A percentile compares a stretch with the other conserved stretches of the same genome.
Evolutionary conservation across 2,329 filamentous ascomycete species (phyloP).

Genomic region (Xylariaceae sp.): DNA sequence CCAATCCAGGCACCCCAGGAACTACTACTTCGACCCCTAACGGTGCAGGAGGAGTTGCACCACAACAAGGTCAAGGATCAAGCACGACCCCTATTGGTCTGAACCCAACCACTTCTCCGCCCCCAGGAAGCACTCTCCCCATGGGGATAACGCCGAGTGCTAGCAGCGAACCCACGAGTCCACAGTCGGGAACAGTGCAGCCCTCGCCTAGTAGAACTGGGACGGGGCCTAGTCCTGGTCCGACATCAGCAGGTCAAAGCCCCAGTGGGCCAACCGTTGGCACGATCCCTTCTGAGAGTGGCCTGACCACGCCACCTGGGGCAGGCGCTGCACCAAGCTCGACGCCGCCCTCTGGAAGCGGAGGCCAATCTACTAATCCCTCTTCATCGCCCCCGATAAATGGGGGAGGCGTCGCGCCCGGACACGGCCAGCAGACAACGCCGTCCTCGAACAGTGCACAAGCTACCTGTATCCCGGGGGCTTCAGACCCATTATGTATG

Average conservation of each 20-base stretch:
- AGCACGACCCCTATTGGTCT: slow-evolving; percentile 8
- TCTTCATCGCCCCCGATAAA: slow-evolving; percentile 12
- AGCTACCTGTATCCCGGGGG: slow-evolving; percentile 12
- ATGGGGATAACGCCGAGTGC: slow-evolving; percentile 2
- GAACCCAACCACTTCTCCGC: slow-evolving; percentile 5
- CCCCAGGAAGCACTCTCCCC: slow-evolving; percentile 1
- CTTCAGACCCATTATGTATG: slow-evolving; percentile 17
- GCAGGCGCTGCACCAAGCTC: slow-evolving; percentile 6
- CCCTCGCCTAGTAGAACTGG: slow-evolving; percentile 4
- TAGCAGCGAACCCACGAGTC: neutral
- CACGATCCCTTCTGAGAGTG: slow-evolving; percentile 5
- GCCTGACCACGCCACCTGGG: slow-evolving; percentile 4
- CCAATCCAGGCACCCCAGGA: neutral
- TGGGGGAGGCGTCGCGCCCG: slow-evolving; percentile 10
- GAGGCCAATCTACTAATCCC: slow-evolving; percentile 7
- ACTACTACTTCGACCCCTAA: slow-evolving; percentile 12
- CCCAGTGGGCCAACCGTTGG: slow-evolving; percentile 8
- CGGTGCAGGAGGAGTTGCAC: slow-evolving; percentile 13
- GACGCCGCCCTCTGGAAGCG: slow-evolving; percentile 5
- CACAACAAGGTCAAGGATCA: slow-evolving; percentile 8
- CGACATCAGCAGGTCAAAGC: slow-evolving; percentile 11
- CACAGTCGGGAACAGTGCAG: neutral
- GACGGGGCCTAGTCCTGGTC: slow-evolving; percentile 5
- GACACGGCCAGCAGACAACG: slow-evolving; percentile 13
- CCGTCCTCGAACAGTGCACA: slow-evolving; percentile 1